A percentile compares a stretch with the other conserved stretches of the same genome.
Conservation (phyloP, 164 flowering plant species). For the Malania oleifera region DNA sequence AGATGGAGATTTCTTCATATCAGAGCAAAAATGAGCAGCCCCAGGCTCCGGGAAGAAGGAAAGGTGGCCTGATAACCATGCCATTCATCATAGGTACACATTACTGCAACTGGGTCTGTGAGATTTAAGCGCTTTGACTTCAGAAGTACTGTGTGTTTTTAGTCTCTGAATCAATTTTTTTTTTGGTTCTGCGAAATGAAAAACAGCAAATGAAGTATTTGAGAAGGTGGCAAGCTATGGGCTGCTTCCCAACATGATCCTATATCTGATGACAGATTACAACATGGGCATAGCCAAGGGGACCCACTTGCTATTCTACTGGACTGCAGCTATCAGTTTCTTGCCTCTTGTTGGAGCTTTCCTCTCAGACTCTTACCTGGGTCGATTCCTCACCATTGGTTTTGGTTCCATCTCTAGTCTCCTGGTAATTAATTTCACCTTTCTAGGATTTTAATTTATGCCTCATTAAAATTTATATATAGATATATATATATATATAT, state of each 20-base stretch:
- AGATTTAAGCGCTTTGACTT: no score
- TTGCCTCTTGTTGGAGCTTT: conserved; percentile 58
- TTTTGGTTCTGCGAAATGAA: background rate
- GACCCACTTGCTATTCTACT: conserved; percentile 38
- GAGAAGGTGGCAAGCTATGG: conserved; percentile 76
- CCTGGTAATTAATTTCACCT: conserved; percentile 27
- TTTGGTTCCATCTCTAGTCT: conserved; percentile 51
- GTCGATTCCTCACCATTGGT: conserved; percentile 57
- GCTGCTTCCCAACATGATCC: conserved; percentile 56
- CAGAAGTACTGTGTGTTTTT: background rate
- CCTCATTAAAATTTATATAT: no score
- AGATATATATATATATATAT: no score
- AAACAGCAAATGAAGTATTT: conserved; percentile 67
- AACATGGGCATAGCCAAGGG: conserved; percentile 36
- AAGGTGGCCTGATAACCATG: conserved; percentile 35
- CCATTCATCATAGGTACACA: conserved; percentile 54
- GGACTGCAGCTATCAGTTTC: conserved; percentile 62
- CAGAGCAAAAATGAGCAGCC: background rate
- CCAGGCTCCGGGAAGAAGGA: background rate
- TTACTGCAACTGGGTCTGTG: background rate
- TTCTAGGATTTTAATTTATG: no score
- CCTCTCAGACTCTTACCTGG: conserved; percentile 64
- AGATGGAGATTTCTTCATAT: conserved; percentile 7
- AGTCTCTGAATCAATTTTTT: background rate
- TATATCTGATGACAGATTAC: conserved; percentile 49